Conservation (phyloP, 1,284 basidiomycete species). For the Melampsora larici-populina region DNA sequence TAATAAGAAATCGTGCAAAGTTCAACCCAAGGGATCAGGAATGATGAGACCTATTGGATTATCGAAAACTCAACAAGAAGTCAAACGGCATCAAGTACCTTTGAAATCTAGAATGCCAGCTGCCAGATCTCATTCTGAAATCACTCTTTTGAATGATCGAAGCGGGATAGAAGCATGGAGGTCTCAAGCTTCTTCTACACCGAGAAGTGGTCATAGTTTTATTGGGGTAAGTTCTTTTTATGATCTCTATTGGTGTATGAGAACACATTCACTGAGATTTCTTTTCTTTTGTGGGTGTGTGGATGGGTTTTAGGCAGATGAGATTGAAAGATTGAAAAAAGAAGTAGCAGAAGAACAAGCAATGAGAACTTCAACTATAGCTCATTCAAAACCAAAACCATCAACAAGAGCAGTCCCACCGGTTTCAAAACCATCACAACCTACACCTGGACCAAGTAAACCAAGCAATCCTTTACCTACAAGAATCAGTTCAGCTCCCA, state of each 20-base stretch:
- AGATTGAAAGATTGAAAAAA: conserved; percentile 23
- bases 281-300: not conserved
- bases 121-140: not conserved
- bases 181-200: conserved; percentile 29
- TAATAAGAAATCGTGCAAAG: not conserved
- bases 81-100: conserved; percentile 12
- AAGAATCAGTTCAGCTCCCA: not conserved
- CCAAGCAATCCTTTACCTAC: not conserved
- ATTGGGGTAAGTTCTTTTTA: conserved; percentile 17
- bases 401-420: not conserved
- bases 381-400: not conserved
- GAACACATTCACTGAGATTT: not conserved
- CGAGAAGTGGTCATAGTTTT: conserved; percentile 30
- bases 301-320: conserved; percentile 20
- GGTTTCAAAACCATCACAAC: not conserved
- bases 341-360: conserved; percentile 35
- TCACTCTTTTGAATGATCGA: conserved; percentile 9
- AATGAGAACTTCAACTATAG: not conserved
- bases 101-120: not conserved
- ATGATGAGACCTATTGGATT: conserved; percentile 21
- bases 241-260: not conserved
- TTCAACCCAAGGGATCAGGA: not conserved
- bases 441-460: not conserved
- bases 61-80: conserved; percentile 24
- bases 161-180: conserved; percentile 41